Evolutionary conservation across 148 eudicot genomes (phyloP).

Genomic region (Spergularia marina): DNA sequence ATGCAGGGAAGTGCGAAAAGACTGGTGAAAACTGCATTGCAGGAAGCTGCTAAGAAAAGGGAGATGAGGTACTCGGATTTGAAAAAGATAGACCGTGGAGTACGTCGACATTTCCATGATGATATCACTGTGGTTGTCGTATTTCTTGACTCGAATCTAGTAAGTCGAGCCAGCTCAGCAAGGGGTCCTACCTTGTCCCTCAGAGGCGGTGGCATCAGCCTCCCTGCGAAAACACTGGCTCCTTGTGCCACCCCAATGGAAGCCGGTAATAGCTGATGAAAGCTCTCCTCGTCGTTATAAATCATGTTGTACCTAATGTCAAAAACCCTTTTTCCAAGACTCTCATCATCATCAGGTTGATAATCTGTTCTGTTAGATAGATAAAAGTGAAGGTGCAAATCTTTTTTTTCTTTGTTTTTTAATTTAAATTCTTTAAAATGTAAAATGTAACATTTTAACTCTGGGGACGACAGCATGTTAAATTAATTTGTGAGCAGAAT

Average conservation of each 20-base stretch:
- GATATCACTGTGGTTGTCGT: constrained; percentile 58
- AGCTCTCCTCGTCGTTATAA: neutral
- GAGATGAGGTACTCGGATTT: constrained; percentile 72
- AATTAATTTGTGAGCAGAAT: constrained; percentile 26
- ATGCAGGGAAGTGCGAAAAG: constrained; percentile 54
- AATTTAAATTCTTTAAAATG: constrained; percentile 27
- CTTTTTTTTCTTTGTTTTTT: constrained; percentile 4
- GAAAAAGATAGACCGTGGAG: constrained; percentile 66
- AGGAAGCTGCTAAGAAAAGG: constrained; percentile 65
- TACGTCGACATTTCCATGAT: constrained; percentile 66
- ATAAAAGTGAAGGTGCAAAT: constrained; percentile 27
- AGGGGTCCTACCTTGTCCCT: constrained; percentile 50
- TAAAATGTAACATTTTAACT: constrained; percentile 33
- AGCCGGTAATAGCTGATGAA: constrained; percentile 27
- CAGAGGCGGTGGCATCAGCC: constrained; percentile 47
- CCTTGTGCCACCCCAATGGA: constrained; percentile 33
- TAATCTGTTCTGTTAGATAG: constrained; percentile 26
- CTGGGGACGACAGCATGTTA: constrained; percentile 16
- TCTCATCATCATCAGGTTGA: constrained; percentile 18
- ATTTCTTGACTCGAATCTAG: constrained; percentile 52
- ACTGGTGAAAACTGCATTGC: constrained; percentile 53
- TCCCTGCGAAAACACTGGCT: constrained; percentile 41
- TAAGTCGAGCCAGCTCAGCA: constrained; percentile 41
- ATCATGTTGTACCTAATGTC: constrained; percentile 31
- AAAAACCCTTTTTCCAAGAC: constrained; percentile 22